These are phyloP conservation scores for Euphorbia pulcherrima DNA, from an alignment of 345 rosid genomes.

Conservation along the genomic window DNA sequence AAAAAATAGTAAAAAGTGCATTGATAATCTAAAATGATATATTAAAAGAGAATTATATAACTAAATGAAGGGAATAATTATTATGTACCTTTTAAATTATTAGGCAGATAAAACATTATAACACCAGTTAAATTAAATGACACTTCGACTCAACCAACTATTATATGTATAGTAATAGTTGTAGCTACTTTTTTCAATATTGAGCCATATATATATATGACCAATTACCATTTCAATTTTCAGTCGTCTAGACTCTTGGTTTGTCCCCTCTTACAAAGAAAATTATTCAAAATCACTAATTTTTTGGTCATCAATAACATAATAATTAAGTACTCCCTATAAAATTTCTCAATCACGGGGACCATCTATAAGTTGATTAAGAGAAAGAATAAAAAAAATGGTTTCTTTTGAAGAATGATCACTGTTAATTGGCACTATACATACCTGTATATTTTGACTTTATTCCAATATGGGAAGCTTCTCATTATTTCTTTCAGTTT, in stretches of 20 bases:
- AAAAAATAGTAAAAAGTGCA: too few species aligned
- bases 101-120: too few species aligned
- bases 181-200: neutral
- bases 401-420: conserved; percentile 4
- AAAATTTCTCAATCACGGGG: conserved; percentile 29
- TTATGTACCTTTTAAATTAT: too few species aligned
- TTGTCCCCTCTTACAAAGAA: neutral
- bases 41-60: too few species aligned
- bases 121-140: too few species aligned
- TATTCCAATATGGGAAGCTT: conserved; percentile 9
- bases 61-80: too few species aligned
- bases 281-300: neutral
- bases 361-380: conserved; percentile 15
- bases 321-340: neutral
- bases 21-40: too few species aligned
- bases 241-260: too few species aligned
- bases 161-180: too few species aligned
- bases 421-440: neutral
- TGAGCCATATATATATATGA: neutral
- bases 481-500: conserved; percentile 3
- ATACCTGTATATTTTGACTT: conserved; percentile 1
- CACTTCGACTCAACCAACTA: too few species aligned
- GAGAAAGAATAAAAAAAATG: conserved; percentile 17
- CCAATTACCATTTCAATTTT: too few species aligned
- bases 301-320: too few species aligned